A percentile compares a stretch with the other conserved stretches of the same genome.
These are phyloP conservation scores for Nicotiana paniculata DNA, from an alignment of 257 asterid species.

Conservation along the genomic window DNA sequence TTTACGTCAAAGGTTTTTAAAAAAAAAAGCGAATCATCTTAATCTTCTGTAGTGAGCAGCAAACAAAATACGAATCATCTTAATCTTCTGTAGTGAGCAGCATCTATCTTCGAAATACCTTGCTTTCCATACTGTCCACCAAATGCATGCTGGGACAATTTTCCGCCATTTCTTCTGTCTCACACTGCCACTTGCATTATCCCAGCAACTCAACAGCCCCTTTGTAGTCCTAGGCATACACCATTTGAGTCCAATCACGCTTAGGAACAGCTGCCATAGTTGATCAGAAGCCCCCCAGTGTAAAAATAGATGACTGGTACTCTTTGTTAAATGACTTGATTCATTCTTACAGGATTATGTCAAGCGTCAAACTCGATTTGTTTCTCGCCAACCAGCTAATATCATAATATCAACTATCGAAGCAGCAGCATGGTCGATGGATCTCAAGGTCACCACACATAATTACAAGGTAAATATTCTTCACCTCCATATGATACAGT, in stretches of 20 bases:
- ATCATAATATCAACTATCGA: constrained; percentile 59
- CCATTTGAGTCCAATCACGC: not conserved
- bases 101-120: not conserved
- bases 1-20: not conserved
- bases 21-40: not conserved
- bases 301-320: not conserved
- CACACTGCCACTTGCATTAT: not conserved
- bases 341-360: constrained; percentile 53
- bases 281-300: not conserved
- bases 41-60: not conserved
- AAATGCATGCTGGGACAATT: not conserved
- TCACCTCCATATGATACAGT: not conserved
- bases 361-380: constrained; percentile 86
- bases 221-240: not conserved
- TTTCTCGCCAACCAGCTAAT: constrained; percentile 78
- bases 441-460: constrained; percentile 67
- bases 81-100: not conserved
- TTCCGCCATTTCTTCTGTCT: not conserved
- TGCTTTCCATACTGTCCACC: not conserved
- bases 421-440: constrained; percentile 74
- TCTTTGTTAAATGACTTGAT: not conserved
- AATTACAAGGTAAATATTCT: constrained; percentile 59
- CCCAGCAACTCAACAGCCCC: not conserved
- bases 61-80: not conserved
- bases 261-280: not conserved